Evolutionary conservation across 345 rosid species (phyloP).

Genomic region (Aquilaria sinensis): DNA sequence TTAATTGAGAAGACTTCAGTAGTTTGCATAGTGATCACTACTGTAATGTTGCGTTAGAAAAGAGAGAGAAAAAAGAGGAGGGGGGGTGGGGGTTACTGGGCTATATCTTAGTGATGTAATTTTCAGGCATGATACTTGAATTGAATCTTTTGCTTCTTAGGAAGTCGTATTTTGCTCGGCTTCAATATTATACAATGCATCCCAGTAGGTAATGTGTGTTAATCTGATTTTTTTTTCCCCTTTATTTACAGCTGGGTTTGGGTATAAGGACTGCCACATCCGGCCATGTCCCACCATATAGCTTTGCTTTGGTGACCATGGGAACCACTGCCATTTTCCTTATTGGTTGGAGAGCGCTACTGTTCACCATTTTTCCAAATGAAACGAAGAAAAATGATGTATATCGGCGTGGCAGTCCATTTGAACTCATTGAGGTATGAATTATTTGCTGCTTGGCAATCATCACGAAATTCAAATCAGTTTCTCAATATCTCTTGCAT

Average conservation of each 20-base stretch:
- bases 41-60: too few species aligned
- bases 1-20: too few species aligned
- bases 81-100: neutral
- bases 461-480: neutral
- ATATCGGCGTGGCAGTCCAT: conserved; percentile 71
- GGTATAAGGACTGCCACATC: conserved; percentile 45
- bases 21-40: neutral
- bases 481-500: neutral
- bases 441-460: conserved; percentile 3
- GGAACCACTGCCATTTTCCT: conserved; percentile 71
- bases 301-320: conserved; percentile 59
- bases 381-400: conserved; percentile 57
- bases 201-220: neutral
- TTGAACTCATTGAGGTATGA: conserved; percentile 83
- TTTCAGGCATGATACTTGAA: neutral
- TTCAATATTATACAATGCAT: too few species aligned
- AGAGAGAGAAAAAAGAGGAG: too few species aligned
- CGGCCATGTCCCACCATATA: conserved; percentile 47
- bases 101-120: neutral
- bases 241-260: conserved; percentile 48
- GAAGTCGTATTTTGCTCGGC: too few species aligned
- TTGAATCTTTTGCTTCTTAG: neutral
- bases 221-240: conserved; percentile 2
- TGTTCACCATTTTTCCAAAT: conserved; percentile 45
- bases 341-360: conserved; percentile 63